Evolutionary conservation across 2,329 filamentous ascomycete genomes (phyloP).

Genomic region (Aureobasidium sp.): DNA sequence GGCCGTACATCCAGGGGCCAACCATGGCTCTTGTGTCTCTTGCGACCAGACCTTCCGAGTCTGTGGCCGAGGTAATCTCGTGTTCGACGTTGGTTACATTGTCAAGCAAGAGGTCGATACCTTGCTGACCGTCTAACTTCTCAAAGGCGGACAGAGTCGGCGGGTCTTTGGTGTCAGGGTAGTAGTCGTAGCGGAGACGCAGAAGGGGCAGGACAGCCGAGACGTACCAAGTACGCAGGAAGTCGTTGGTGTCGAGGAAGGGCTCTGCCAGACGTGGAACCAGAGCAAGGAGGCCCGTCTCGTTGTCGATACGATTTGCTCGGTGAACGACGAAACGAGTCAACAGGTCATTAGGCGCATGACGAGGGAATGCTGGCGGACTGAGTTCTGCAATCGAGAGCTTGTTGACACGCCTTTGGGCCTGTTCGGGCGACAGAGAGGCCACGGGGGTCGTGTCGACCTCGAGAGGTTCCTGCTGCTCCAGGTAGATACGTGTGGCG

Average conservation of each 20-base stretch:
- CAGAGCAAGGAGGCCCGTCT: constrained; percentile 65
- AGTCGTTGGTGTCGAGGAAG: constrained; percentile 56
- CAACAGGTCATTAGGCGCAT: constrained; percentile 49
- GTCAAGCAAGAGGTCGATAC: constrained; percentile 55
- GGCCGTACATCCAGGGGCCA: constrained; percentile 66
- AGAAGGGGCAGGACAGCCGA: constrained; percentile 63
- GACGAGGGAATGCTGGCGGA: constrained; percentile 42
- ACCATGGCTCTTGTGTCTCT: constrained; percentile 62
- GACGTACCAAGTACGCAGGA: constrained; percentile 61
- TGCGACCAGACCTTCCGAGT: constrained; percentile 39
- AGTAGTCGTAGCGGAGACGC: constrained; percentile 63
- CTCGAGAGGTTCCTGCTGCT: constrained; percentile 35
- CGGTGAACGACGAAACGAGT: constrained; percentile 61
- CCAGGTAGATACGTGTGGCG: constrained; percentile 40
- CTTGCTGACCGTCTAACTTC: constrained; percentile 50
- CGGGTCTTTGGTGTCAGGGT: constrained; percentile 48
- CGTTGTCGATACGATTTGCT: constrained; percentile 60
- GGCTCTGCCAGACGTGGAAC: constrained; percentile 61
- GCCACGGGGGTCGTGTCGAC: constrained; percentile 53
- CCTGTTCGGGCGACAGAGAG: constrained; percentile 55
- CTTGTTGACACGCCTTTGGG: constrained; percentile 56
- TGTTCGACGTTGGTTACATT: constrained; percentile 43
- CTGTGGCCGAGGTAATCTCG: constrained; percentile 25
- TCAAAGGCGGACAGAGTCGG: constrained; percentile 61
- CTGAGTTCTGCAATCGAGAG: constrained; percentile 56